These are phyloP conservation scores for Cordyceps sp. DNA, from an alignment of 2,329 filamentous ascomycete genomes.

Conservation along the genomic window DNA sequence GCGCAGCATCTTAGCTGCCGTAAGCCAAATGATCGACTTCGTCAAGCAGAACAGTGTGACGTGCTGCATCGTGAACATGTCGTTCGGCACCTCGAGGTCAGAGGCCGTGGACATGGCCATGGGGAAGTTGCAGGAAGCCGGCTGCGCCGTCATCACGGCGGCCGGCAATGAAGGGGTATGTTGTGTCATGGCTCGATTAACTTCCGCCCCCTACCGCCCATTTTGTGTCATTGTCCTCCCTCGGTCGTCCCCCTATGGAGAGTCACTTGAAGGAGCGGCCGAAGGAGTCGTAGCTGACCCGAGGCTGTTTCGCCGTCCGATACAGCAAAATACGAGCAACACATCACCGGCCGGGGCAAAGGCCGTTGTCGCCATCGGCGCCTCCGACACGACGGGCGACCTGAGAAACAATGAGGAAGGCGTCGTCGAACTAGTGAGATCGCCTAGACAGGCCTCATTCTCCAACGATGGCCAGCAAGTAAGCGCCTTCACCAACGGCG, in stretches of 20 bases:
- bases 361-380: conserved; percentile 43
- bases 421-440: too few species aligned
- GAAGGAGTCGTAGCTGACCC: too few species aligned
- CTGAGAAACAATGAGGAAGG: too few species aligned
- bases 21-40: conserved; percentile 36
- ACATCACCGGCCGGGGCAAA: conserved; percentile 37
- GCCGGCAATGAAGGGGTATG: conserved; percentile 38
- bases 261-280: too few species aligned
- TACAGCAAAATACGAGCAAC: conserved; percentile 27
- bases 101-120: conserved; percentile 16
- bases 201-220: too few species aligned
- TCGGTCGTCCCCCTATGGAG: too few species aligned
- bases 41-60: conserved; percentile 19
- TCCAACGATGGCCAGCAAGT: conserved; percentile 40
- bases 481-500: conserved; percentile 39
- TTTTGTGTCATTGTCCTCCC: too few species aligned
- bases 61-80: conserved; percentile 44
- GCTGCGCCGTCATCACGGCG: conserved; percentile 40
- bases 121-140: too few species aligned
- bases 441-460: conserved; percentile 32
- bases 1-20: conserved; percentile 37
- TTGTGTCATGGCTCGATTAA: too few species aligned
- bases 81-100: conserved; percentile 34
- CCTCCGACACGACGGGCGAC: conserved; percentile 35
- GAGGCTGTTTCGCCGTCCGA: too few species aligned